Percentiles rank a stretch among this genome's conserved stretches.
Conservation (phyloP, 495 filamentous ascomycete species). For the Hypoxylon fragiforme region DNA sequence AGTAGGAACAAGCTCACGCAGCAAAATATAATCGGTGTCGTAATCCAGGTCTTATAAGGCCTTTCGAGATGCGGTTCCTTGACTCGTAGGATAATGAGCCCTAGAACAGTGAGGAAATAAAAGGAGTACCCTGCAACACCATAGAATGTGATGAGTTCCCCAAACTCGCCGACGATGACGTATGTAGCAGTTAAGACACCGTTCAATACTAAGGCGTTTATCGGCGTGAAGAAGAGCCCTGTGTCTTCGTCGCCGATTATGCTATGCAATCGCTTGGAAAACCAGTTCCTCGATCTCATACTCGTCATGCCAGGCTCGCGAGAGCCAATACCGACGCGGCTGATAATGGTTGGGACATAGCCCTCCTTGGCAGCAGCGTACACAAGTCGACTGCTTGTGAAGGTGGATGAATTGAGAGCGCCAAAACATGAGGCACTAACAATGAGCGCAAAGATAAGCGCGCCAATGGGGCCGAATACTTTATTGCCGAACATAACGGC, state of each 20-base stretch:
- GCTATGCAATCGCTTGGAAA: slow-evolving; percentile 56
- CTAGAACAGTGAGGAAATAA: slow-evolving; percentile 94
- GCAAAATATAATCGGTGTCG: slow-evolving; percentile 96
- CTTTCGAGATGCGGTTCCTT: slow-evolving; percentile 83
- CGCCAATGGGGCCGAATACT: slow-evolving; percentile 83
- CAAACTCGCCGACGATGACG: slow-evolving; percentile 84
- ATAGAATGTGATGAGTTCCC: slow-evolving; percentile 91
- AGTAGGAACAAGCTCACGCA: slow-evolving; percentile 94
- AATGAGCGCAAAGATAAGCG: slow-evolving; percentile 83
- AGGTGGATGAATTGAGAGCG: slow-evolving; percentile 90
- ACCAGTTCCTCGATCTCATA: slow-evolving; percentile 61
- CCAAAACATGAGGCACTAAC: slow-evolving; percentile 89
- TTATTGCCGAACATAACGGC: slow-evolving; percentile 91
- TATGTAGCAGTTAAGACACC: slow-evolving; percentile 70
- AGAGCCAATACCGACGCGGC: slow-evolving; percentile 73
- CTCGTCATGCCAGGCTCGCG: slow-evolving; percentile 43
- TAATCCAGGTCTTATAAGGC: slow-evolving; percentile 94
- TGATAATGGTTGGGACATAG: slow-evolving; percentile 83
- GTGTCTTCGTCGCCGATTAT: slow-evolving; percentile 64
- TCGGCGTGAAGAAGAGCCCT: slow-evolving; percentile 80
- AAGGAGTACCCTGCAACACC: slow-evolving; percentile 96
- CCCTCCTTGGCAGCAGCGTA: slow-evolving; percentile 96
- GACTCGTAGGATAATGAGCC: slow-evolving; percentile 88
- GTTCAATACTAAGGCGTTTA: slow-evolving; percentile 87
- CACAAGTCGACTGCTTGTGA: slow-evolving; percentile 88